Percentiles rank a stretch among this genome's conserved stretches.
These are phyloP conservation scores for Colletotrichum phormii DNA, from an alignment of 2,329 filamentous ascomycete genomes.

Conservation along the genomic window DNA sequence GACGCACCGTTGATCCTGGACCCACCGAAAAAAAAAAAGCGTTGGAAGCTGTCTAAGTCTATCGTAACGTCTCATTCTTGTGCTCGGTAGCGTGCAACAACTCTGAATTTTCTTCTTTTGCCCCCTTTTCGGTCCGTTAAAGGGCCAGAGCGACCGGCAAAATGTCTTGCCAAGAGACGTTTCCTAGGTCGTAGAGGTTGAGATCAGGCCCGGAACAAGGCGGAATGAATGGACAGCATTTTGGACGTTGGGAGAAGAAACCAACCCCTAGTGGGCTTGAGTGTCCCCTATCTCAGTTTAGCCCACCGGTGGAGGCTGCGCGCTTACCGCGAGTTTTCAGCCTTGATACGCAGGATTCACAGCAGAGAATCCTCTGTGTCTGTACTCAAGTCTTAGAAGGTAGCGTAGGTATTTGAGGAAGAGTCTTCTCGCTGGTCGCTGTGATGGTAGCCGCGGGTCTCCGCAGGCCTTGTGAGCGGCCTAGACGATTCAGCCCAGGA, in stretches of 20 bases:
- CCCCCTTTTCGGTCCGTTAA: background rate
- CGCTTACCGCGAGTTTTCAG: background rate
- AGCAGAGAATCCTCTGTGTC: too few species aligned
- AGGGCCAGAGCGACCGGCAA: background rate
- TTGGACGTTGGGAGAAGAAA: background rate
- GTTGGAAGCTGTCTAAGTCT: slow-evolving; percentile 13
- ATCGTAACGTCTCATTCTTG: slow-evolving; percentile 27
- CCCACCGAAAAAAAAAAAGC: slow-evolving; percentile 27
- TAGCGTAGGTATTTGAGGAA: too few species aligned
- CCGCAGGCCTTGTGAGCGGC: background rate
- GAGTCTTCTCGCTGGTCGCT: background rate
- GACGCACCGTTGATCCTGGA: background rate
- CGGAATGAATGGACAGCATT: background rate
- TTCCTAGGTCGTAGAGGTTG: background rate
- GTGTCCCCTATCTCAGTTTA: background rate
- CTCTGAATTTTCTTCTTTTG: background rate
- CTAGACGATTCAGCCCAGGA: slow-evolving; percentile 9
- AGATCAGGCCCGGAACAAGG: background rate
- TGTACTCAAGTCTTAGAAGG: too few species aligned
- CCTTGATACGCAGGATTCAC: background rate
- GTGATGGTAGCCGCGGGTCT: background rate
- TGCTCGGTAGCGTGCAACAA: slow-evolving; percentile 15
- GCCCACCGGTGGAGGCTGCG: background rate
- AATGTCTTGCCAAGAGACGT: background rate
- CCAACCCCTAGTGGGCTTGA: background rate